Conservation (phyloP, 257 asterid species). For the Echites panduratus region DNA sequence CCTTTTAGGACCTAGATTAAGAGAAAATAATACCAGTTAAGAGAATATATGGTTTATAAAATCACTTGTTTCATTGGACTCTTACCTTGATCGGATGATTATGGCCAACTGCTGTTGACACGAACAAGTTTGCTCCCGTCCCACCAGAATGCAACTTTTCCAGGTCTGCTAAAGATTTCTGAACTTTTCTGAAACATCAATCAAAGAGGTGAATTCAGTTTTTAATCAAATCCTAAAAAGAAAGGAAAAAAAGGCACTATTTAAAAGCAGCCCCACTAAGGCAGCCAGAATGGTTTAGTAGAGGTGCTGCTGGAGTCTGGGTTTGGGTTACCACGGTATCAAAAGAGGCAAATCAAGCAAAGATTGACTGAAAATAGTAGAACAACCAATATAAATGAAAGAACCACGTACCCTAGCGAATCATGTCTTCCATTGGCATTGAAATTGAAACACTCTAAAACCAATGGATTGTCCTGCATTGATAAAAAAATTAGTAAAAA, state of each 20-base stretch:
- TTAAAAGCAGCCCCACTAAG: too few relatives aligned
- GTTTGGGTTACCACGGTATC: not conserved
- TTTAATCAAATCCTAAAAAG: too few relatives aligned
- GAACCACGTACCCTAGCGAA: conserved; percentile 65
- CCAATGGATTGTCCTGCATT: conserved; percentile 94
- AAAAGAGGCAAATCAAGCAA: conserved; percentile 29
- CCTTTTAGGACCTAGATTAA: conserved; percentile 67
- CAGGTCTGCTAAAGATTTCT: conserved; percentile 79
- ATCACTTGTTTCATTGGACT: conserved; percentile 2
- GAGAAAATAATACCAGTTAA: not conserved
- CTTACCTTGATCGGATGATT: conserved; percentile 71
- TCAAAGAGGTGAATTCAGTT: too few relatives aligned
- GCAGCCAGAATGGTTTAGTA: too few relatives aligned
- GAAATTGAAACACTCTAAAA: conserved; percentile 86
- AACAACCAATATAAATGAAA: conserved; percentile 16
- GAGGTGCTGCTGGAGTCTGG: too few relatives aligned
- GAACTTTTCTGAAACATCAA: conserved; percentile 64
- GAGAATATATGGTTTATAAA: conserved; percentile 8
- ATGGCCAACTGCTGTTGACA: conserved; percentile 51
- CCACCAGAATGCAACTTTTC: conserved; percentile 69
- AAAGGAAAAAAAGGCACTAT: too few relatives aligned
- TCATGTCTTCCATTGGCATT: conserved; percentile 87
- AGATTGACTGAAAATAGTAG: conserved; percentile 13
- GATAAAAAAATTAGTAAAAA: conserved; percentile 20
- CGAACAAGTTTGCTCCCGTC: conserved; percentile 52